Evolutionary conservation across 1,284 basidiomycete species (phyloP).

Genomic region (Ceratobasidium sp.): DNA sequence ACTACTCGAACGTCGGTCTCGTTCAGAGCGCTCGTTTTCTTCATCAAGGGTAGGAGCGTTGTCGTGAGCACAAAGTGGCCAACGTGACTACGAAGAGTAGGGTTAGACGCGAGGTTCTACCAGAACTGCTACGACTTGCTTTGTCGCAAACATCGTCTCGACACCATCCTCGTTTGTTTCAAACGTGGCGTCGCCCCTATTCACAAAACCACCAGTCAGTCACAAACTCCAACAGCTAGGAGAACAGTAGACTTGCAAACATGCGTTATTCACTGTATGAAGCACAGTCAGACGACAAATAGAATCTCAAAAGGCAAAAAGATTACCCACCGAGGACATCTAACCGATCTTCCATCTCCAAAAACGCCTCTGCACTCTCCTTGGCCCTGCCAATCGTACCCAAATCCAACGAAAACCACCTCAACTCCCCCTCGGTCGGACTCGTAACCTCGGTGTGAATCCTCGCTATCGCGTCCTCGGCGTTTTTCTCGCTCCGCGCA

Average conservation of each 20-base stretch:
- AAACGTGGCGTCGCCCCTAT: constrained; percentile 51
- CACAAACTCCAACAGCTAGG: not conserved
- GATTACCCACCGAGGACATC: constrained; percentile 64
- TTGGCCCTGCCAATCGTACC: constrained; percentile 58
- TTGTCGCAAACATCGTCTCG: constrained; percentile 58
- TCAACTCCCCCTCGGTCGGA: constrained; percentile 57
- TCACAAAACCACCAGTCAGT: not conserved
- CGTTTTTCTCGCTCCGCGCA: constrained; percentile 57
- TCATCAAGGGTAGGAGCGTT: constrained; percentile 63
- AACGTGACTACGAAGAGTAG: constrained; percentile 57
- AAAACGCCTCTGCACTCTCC: constrained; percentile 61
- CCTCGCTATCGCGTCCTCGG: constrained; percentile 57
- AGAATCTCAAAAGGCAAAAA: not conserved
- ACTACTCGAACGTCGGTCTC: constrained; percentile 64
- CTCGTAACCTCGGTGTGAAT: constrained; percentile 55
- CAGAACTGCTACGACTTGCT: constrained; percentile 55
- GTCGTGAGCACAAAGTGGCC: constrained; percentile 62
- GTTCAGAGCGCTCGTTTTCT: constrained; percentile 59
- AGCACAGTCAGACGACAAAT: not conserved
- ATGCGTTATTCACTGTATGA: constrained; percentile 65
- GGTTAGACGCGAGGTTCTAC: constrained; percentile 5
- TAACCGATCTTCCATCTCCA: constrained; percentile 61
- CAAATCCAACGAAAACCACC: constrained; percentile 63
- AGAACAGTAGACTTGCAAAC: constrained; percentile 55
- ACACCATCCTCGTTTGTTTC: constrained; percentile 53